A percentile compares a stretch with the other conserved stretches of the same genome.
These are phyloP conservation scores for Vitellaria paradoxa DNA, from an alignment of 179 eudicot species.

Conservation along the genomic window DNA sequence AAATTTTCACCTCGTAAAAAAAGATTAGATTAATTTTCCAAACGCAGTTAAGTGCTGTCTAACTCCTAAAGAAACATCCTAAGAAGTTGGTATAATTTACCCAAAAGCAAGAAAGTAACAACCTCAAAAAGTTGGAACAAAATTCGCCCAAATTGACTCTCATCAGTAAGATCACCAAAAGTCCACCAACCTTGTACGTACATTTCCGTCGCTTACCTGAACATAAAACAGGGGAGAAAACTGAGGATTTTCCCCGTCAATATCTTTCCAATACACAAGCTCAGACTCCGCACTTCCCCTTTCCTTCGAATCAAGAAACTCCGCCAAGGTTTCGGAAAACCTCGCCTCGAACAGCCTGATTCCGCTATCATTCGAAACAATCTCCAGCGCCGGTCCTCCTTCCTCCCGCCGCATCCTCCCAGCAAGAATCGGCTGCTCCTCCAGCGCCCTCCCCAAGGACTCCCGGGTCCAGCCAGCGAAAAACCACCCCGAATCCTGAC, in stretches of 20 bases:
- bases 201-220: conserved; percentile 26
- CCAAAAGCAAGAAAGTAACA: too few species aligned
- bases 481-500: conserved; percentile 29
- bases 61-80: too few species aligned
- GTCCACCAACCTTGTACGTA: too few species aligned
- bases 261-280: conserved; percentile 44
- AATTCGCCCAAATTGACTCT: too few species aligned
- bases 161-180: too few species aligned
- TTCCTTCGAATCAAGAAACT: conserved; percentile 30
- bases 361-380: conserved; percentile 43
- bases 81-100: too few species aligned
- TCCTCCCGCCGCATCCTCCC: conserved; percentile 29
- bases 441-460: conserved; percentile 32
- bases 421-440: conserved; percentile 34
- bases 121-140: too few species aligned
- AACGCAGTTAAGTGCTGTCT: too few species aligned
- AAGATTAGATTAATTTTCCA: too few species aligned
- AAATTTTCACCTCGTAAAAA: too few species aligned
- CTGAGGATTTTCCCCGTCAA: conserved; percentile 29
- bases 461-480: conserved; percentile 36
- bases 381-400: conserved; percentile 14
- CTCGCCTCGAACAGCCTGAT: conserved; percentile 35
- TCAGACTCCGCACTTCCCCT: conserved; percentile 25
- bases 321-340: conserved; percentile 19
- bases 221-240: conserved; percentile 41